phyloP scores from a whole-genome alignment of 495 filamentous ascomycete genomes.

The Bacidia rubella region DNA sequence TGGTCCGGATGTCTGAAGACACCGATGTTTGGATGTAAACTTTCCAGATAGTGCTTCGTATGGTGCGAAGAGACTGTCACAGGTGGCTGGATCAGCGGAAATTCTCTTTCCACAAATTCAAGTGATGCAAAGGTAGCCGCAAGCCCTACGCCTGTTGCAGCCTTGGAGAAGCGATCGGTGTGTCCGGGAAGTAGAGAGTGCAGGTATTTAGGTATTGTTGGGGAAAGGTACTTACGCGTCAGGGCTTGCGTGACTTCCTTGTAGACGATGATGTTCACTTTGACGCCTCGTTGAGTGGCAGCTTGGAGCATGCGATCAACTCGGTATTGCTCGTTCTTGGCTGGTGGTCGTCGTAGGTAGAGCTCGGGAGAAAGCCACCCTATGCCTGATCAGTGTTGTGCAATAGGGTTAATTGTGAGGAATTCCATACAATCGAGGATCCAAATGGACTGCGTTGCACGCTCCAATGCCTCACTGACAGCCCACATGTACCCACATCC shows the following conservation, averaged over 20 bases:
- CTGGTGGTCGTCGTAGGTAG: conserved; percentile 76
- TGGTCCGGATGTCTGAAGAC: conserved; percentile 93
- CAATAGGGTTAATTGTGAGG: not conserved
- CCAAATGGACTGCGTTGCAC: conserved; percentile 73
- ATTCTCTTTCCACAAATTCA: conserved; percentile 28
- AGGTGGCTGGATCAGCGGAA: conserved; percentile 30
- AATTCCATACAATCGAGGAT: conserved; percentile 63
- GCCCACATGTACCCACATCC: conserved; percentile 88
- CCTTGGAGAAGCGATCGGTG: conserved; percentile 25
- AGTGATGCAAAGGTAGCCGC: conserved; percentile 30
- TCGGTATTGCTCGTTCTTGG: conserved; percentile 70
- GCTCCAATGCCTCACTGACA: conserved; percentile 71
- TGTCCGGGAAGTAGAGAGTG: conserved; percentile 27
- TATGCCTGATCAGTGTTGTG: not conserved
- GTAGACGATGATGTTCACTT: conserved; percentile 84
- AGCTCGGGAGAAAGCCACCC: conserved; percentile 86
- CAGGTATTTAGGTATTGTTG: conserved; percentile 28
- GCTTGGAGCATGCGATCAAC: conserved; percentile 79
- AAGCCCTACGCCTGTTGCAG: conserved; percentile 24
- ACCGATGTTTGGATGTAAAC: conserved; percentile 70
- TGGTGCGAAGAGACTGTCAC: conserved; percentile 65
- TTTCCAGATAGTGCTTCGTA: conserved; percentile 72
- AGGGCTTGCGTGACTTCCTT: conserved; percentile 85
- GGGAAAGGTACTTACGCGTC: conserved; percentile 53
- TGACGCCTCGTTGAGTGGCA: conserved; percentile 78